Conservation (phyloP, 1,284 basidiomycete genomes). For the Cystobasidiaceae sp. region DNA sequence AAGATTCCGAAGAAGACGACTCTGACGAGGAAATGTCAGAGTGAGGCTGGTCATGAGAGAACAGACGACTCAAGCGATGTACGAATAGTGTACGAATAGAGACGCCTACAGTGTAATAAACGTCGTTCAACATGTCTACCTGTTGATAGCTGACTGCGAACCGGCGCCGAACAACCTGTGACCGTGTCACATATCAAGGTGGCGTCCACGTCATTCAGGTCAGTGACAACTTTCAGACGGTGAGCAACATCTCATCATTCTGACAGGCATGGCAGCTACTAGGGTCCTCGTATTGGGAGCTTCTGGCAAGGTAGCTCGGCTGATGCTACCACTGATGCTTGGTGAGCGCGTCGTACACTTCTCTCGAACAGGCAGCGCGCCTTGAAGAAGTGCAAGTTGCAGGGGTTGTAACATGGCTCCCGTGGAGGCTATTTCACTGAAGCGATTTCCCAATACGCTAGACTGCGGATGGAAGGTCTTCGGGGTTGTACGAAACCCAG, state of each 20-base stretch:
- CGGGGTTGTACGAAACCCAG: constrained; percentile 19
- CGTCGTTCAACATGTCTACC: too few species aligned
- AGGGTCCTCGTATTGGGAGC: constrained; percentile 27
- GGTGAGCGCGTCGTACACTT: background rate
- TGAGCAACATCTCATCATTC: background rate
- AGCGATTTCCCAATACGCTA: background rate
- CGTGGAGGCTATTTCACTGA: too few species aligned
- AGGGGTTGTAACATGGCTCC: too few species aligned
- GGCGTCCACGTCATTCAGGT: background rate
- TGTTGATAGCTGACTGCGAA: too few species aligned
- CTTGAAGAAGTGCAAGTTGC: background rate
- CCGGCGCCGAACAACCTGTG: too few species aligned
- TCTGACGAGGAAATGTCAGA: constrained; percentile 34
- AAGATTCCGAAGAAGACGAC: constrained; percentile 59
- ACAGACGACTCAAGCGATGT: background rate
- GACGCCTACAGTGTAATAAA: background rate
- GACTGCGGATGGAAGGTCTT: constrained; percentile 16
- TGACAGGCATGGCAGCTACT: background rate
- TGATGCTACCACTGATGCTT: constrained; percentile 19
- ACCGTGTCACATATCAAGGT: too few species aligned
- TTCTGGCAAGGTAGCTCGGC: constrained; percentile 21
- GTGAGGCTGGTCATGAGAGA: too few species aligned
- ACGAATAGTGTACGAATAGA: too few species aligned
- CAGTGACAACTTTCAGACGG: background rate
- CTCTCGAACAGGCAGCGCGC: background rate